A percentile compares a stretch with the other conserved stretches of the same genome.
Evolutionary conservation across 768 basidiomycete species (phyloP).

Genomic region (Gymnopilus dilepis): DNA sequence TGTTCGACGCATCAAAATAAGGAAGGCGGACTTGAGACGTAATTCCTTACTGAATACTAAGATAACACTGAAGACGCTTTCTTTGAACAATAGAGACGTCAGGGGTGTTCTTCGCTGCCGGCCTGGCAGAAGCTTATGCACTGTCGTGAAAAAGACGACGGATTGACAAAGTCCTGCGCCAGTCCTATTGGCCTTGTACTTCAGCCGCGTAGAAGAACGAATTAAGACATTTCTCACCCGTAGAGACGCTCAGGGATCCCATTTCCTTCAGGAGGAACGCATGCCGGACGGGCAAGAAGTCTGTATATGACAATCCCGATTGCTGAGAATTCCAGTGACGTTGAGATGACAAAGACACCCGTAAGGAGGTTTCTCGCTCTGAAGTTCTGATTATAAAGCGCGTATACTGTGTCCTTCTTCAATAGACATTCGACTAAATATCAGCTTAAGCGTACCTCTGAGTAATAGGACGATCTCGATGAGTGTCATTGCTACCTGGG

Average conservation of each 20-base stretch:
- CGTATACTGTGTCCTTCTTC: constrained; percentile 19
- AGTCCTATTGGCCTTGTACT: neutral
- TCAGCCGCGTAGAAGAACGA: no score
- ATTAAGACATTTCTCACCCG: neutral
- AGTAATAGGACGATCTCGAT: constrained; percentile 28
- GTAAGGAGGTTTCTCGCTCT: constrained; percentile 15
- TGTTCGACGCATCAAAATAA: neutral
- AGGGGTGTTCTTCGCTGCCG: constrained; percentile 12
- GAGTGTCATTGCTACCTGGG: constrained; percentile 21
- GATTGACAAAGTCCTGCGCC: constrained; percentile 13
- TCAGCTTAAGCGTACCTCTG: constrained; percentile 17
- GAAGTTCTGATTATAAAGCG: constrained; percentile 25
- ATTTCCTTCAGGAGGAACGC: constrained; percentile 11
- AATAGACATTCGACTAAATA: neutral
- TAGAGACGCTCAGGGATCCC: constrained; percentile 13
- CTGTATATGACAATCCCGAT: constrained; percentile 10
- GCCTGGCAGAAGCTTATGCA: constrained; percentile 5
- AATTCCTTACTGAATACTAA: constrained; percentile 15
- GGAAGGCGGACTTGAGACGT: neutral
- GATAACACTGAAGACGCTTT: constrained; percentile 19
- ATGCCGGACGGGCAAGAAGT: neutral
- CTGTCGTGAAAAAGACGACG: constrained; percentile 10
- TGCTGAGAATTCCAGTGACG: constrained; percentile 18
- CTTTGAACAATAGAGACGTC: constrained; percentile 16
- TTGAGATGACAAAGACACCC: constrained; percentile 9